Percentiles rank a stretch among this genome's conserved stretches.
phyloP scores from a whole-genome alignment of 1,139 yeast genomes.

The Debaryomyces coudertii region DNA sequence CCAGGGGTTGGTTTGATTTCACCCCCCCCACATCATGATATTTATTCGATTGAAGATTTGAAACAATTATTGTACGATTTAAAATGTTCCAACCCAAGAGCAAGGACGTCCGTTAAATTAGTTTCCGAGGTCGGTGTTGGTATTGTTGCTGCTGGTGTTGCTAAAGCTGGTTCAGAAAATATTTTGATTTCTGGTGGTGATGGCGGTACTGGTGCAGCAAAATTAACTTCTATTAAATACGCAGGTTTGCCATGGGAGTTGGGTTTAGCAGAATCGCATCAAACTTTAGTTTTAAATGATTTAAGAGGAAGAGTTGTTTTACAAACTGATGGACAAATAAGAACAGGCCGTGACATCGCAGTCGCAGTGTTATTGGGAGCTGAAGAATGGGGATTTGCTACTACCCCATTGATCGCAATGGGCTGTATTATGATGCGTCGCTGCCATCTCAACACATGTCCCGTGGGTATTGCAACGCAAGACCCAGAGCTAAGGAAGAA shows the following conservation, averaged over 20 bases:
- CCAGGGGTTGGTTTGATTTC: slow-evolving; percentile 96
- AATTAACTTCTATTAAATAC: slow-evolving; percentile 94
- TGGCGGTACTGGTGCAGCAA: slow-evolving; percentile 99
- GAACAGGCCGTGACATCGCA: slow-evolving; percentile 96
- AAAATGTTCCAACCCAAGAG: slow-evolving; percentile 96
- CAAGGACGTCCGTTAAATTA: slow-evolving; percentile 93
- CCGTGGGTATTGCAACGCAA: slow-evolving; percentile 98
- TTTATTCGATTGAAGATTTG: slow-evolving; percentile 96
- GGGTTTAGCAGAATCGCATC: slow-evolving; percentile 98
- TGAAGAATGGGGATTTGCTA: slow-evolving; percentile 98
- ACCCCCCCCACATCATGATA: slow-evolving; percentile 99
- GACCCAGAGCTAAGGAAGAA: slow-evolving; percentile 92
- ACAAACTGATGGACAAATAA: slow-evolving; percentile 96
- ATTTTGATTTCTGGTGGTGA: slow-evolving; percentile 95
- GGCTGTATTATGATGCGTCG: slow-evolving; percentile 96
- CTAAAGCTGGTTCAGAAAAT: slow-evolving; percentile 98
- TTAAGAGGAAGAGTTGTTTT: slow-evolving; percentile 92
- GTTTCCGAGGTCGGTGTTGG: slow-evolving; percentile 99
- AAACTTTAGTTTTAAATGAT: slow-evolving; percentile 92
- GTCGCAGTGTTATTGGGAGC: slow-evolving; percentile 96
- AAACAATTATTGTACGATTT: slow-evolving; percentile 95
- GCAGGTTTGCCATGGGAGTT: slow-evolving; percentile 99
- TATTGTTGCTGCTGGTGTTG: slow-evolving; percentile 98
- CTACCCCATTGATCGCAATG: slow-evolving; percentile 95
- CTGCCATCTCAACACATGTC: slow-evolving; percentile 92